Conservation (phyloP, 2,329 filamentous ascomycete species). For the Sclerotinia spermophila region DNA sequence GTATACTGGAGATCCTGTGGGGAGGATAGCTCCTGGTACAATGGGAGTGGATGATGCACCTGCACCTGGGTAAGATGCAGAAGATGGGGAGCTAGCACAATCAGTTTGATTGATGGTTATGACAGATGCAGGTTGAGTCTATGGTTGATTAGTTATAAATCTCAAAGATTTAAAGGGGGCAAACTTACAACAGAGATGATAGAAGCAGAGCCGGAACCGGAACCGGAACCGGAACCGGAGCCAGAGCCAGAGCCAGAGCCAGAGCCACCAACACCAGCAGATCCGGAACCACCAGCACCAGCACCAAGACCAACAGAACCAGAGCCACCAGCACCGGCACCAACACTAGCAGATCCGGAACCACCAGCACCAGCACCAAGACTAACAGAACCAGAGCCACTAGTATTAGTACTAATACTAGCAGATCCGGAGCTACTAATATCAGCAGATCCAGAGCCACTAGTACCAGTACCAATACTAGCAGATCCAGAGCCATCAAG, state of each 20-base stretch:
- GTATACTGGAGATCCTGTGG: background rate
- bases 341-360: too few relatives aligned
- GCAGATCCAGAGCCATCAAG: too few relatives aligned
- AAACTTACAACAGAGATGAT: conserved; percentile 15
- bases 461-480: too few relatives aligned
- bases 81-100: background rate
- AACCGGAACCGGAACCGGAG: background rate
- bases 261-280: background rate
- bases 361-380: too few relatives aligned
- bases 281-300: background rate
- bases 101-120: conserved; percentile 10
- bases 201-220: background rate
- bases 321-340: too few relatives aligned
- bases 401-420: too few relatives aligned
- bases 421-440: too few relatives aligned
- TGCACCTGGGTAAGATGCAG: background rate
- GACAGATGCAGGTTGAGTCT: conserved; percentile 11
- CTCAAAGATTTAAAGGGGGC: background rate
- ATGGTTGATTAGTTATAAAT: background rate
- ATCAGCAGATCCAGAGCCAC: too few relatives aligned
- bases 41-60: background rate
- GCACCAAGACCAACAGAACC: too few relatives aligned
- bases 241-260: background rate
- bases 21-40: background rate
- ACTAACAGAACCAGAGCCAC: too few relatives aligned